Evolutionary conservation across 495 filamentous ascomycete genomes (phyloP).

Genomic region (Talaromyces nanjingensis): DNA sequence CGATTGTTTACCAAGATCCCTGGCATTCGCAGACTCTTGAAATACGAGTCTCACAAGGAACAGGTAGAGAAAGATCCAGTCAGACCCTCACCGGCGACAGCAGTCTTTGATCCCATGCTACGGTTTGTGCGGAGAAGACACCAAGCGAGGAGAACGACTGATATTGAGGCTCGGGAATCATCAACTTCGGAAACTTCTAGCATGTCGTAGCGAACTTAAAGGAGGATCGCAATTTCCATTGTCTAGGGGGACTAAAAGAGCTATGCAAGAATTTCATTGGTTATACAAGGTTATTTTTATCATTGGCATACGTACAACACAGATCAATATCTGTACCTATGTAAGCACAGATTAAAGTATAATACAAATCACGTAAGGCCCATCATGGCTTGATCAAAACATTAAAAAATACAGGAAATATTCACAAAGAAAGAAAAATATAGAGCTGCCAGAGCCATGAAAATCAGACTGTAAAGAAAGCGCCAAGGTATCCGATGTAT

Average conservation of each 20-base stretch:
- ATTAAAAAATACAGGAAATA: not conserved
- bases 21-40: no score
- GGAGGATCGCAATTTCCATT: no score
- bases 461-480: not conserved
- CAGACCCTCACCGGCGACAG: no score
- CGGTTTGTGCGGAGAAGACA: not conserved
- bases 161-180: not conserved
- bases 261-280: no score
- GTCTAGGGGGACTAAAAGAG: no score
- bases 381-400: not conserved
- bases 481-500: conserved; percentile 5
- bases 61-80: no score
- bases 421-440: conserved; percentile 5
- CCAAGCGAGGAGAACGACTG: not conserved
- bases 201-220: no score
- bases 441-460: conserved; percentile 14
- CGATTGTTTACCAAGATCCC: no score
- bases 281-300: not conserved
- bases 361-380: not conserved
- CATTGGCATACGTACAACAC: not conserved
- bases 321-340: not conserved
- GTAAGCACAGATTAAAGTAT: not conserved
- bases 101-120: not conserved
- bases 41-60: no score
- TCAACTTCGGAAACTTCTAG: no score